Base-by-base conservation (phyloP, 768 basidiomycete species). In the Suillus subalutaceus region DNA sequence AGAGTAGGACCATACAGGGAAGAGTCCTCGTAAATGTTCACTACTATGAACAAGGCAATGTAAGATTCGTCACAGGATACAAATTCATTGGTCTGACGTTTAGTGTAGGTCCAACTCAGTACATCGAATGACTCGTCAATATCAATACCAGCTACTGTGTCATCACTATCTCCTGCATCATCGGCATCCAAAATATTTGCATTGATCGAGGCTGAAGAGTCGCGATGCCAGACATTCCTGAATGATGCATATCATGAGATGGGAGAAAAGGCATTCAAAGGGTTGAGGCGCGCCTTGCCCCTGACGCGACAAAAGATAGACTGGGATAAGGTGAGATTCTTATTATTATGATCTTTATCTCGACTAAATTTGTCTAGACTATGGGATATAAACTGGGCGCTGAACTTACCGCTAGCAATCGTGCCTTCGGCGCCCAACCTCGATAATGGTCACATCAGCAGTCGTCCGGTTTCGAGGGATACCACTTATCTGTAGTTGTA, bases 21-120 rank as follows among this genome's bases (percentile, higher is more conserved):
- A 86, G 82, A 71, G 86, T 97, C 18, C 81, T 90, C 9, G 85
- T 93, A 53, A 92, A 95, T 71, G 90, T 98, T 15, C 97, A 99
- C 77, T 99, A 99, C 74, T 99, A 96, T 73, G 97, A 99, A 76
- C 94, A 97, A 74, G 97, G 97, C 70, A 97, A 96, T 75, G 94
- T 96, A 64, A 61, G 88, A 70, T 6, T 35, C 43, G 23, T 55
- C n/a, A 4, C 32, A 37, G 40, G 20, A 37, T 10, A 30, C 20
- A 6, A 13, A 37, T 37, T 23, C 32, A 60, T 30, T 41, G 30
- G 26, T 48, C 37, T 50, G 32, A 59, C 37, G 41, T 63, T 43
- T 13, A 23, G 20, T 56, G 18, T 70, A 98, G 93, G 96, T 98
- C 40, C 97, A 99, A 85, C 85, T 99, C 40, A 83, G 89, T 35